phyloP scores from a whole-genome alignment of 257 asterid species.

The Salvia rosmarinus region DNA sequence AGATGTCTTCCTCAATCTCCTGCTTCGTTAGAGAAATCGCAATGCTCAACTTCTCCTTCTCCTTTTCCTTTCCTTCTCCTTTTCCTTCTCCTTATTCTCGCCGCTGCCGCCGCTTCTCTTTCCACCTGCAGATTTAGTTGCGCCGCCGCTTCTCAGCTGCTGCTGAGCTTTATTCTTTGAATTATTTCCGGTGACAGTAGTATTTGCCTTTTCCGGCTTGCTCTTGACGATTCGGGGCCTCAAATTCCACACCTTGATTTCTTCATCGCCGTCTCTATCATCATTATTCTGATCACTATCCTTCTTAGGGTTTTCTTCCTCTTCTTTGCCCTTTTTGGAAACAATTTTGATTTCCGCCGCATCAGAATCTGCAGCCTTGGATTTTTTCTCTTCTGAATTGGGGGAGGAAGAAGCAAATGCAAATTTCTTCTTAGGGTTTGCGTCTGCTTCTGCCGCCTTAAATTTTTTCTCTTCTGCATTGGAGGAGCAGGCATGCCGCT shows the following conservation, averaged over 20 bases:
- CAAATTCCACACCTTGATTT: constrained; percentile 57
- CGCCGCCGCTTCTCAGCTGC: constrained; percentile 18
- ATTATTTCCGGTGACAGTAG: background rate
- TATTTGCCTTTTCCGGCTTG: constrained; percentile 13
- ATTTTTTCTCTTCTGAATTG: background rate
- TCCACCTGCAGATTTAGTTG: background rate
- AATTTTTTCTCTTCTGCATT: background rate
- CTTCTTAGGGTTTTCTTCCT: constrained; percentile 31
- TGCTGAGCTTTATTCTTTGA: constrained; percentile 33
- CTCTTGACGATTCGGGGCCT: constrained; percentile 54
- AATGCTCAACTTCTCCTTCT: constrained; percentile 44
- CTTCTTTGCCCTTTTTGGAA: background rate
- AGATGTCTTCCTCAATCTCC: constrained; percentile 71
- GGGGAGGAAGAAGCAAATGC: background rate
- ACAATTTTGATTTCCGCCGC: constrained; percentile 34
- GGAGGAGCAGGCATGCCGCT: background rate
- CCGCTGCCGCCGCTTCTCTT: background rate
- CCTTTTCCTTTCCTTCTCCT: constrained; percentile 45
- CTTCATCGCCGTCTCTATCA: constrained; percentile 34
- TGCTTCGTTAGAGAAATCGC: constrained; percentile 41
- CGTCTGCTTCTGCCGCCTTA: too few species aligned
- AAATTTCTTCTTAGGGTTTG: background rate
- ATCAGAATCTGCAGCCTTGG: background rate
- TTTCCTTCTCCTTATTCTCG: constrained; percentile 20
- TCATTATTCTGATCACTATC: constrained; percentile 23